These are phyloP conservation scores for Xylaria venustula DNA, from an alignment of 495 filamentous ascomycete species.

Conservation along the genomic window DNA sequence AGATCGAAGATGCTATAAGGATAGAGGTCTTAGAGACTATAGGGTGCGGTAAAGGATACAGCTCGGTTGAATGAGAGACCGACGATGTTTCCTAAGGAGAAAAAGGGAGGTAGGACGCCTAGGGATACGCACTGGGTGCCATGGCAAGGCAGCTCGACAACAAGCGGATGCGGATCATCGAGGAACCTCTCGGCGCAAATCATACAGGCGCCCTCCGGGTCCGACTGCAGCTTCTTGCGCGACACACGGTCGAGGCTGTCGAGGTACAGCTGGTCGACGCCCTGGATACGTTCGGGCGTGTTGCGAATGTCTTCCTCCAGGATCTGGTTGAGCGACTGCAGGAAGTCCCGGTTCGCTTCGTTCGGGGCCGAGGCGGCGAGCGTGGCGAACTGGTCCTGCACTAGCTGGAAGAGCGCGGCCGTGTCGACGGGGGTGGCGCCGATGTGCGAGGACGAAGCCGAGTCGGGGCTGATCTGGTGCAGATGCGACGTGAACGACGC, in stretches of 20 bases:
- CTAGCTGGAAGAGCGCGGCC: constrained; percentile 56
- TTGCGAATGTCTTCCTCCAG: constrained; percentile 62
- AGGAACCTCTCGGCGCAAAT: constrained; percentile 85
- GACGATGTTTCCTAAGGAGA: too few species aligned
- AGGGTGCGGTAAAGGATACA: too few species aligned
- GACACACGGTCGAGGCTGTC: constrained; percentile 79
- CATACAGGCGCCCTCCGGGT: constrained; percentile 68
- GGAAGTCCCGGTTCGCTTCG: constrained; percentile 58
- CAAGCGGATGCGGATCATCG: constrained; percentile 76
- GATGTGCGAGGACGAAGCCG: constrained; percentile 49
- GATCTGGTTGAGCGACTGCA: constrained; percentile 34
- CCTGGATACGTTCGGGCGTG: constrained; percentile 67
- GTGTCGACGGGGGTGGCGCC: constrained; percentile 72
- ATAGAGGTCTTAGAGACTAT: too few species aligned
- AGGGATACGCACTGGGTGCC: constrained; percentile 51
- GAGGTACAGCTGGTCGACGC: constrained; percentile 77
- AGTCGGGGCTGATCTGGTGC: constrained; percentile 54
- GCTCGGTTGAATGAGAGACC: too few species aligned
- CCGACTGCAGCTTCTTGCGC: constrained; percentile 55
- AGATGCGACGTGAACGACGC: constrained; percentile 83
- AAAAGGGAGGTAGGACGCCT: too few species aligned
- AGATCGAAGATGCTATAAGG: constrained; percentile 67
- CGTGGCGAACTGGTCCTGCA: constrained; percentile 50
- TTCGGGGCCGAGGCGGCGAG: constrained; percentile 48
- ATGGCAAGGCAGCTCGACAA: constrained; percentile 85